Percentiles rank a stretch among this genome's conserved stretches.
These are phyloP conservation scores for Candolleomyces aberdarensis DNA, from an alignment of 768 basidiomycete genomes.

Conservation along the genomic window DNA sequence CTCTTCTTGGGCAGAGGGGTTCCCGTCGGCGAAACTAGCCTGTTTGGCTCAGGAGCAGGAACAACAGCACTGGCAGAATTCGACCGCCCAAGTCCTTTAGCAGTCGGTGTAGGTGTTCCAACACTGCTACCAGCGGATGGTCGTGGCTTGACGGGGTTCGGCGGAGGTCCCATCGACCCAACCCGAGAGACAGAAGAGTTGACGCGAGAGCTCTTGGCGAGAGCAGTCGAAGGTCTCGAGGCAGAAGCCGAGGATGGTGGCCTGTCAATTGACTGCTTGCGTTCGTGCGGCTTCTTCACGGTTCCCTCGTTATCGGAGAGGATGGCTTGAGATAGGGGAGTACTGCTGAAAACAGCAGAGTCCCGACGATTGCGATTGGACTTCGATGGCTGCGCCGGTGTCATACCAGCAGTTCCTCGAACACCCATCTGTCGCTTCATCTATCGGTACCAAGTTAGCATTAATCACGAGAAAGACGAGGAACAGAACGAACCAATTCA, in stretches of 20 bases:
- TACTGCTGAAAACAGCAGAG: slow-evolving; percentile 52
- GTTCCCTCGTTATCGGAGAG: slow-evolving; percentile 47
- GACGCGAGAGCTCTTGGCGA: slow-evolving; percentile 21
- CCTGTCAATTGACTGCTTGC: slow-evolving; percentile 36
- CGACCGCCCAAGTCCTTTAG: slow-evolving; percentile 33
- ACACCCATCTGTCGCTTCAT: slow-evolving; percentile 62
- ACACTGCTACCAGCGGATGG: slow-evolving; percentile 30
- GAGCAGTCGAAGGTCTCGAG: slow-evolving; percentile 22
- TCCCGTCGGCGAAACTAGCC: slow-evolving; percentile 16
- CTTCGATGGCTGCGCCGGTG: slow-evolving; percentile 41
- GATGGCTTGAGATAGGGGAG: slow-evolving; percentile 52
- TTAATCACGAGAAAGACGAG: not conserved
- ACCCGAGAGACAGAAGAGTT: slow-evolving; percentile 23
- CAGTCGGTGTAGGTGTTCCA: slow-evolving; percentile 38
- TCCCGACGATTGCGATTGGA: slow-evolving; percentile 48
- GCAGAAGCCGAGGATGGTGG: slow-evolving; percentile 37
- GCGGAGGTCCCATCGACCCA: slow-evolving; percentile 50
- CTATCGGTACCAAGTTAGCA: slow-evolving; percentile 28
- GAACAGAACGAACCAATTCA: slow-evolving; percentile 66
- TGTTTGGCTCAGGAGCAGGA: no score
- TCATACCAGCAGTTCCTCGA: slow-evolving; percentile 52
- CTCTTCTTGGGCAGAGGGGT: slow-evolving; percentile 32
- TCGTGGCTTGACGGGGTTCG: slow-evolving; percentile 28
- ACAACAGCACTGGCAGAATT: slow-evolving; percentile 25
- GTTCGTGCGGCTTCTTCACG: slow-evolving; percentile 26